A percentile compares a stretch with the other conserved stretches of the same genome.
These are phyloP conservation scores for Apostasia ramifera DNA, from an alignment of 106 monocot genomes.

Conservation along the genomic window DNA sequence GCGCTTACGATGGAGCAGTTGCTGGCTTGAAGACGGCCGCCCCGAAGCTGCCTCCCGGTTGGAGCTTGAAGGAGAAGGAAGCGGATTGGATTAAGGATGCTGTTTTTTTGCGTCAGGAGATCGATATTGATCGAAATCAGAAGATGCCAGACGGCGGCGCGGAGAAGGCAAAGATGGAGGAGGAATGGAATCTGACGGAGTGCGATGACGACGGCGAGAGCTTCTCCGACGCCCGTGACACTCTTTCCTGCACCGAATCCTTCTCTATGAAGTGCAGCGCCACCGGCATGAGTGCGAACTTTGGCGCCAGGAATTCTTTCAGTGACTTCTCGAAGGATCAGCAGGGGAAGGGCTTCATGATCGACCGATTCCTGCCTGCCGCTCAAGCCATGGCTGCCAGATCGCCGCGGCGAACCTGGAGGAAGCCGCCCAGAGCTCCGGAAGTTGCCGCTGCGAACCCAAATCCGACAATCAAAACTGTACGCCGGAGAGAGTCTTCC, in stretches of 20 bases:
- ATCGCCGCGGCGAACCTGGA: conserved; percentile 13
- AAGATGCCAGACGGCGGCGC: background rate
- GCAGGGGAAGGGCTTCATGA: conserved; percentile 48
- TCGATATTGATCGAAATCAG: too few relatives aligned
- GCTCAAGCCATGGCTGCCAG: conserved; percentile 53
- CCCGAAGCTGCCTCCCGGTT: conserved; percentile 25
- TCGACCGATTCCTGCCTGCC: conserved; percentile 66
- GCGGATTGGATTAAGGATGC: background rate
- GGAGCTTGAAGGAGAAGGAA: conserved; percentile 1
- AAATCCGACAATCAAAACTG: too few relatives aligned
- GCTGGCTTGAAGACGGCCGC: background rate
- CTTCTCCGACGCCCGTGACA: conserved; percentile 34
- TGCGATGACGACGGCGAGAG: conserved; percentile 20
- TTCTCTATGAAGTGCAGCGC: conserved; percentile 47
- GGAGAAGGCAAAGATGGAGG: conserved; percentile 2
- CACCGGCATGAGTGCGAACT: conserved; percentile 15
- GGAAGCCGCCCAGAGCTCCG: background rate
- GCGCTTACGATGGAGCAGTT: background rate
- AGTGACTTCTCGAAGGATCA: conserved; percentile 15
- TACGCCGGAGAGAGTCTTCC: too few relatives aligned
- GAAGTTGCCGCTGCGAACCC: background rate
- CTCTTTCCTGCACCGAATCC: conserved; percentile 25
- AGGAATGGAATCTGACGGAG: background rate
- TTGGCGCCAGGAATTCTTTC: conserved; percentile 5
- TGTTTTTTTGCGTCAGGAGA: background rate